phyloP scores from a whole-genome alignment of 2,329 filamentous ascomycete genomes.

The Fusarium sp. region DNA sequence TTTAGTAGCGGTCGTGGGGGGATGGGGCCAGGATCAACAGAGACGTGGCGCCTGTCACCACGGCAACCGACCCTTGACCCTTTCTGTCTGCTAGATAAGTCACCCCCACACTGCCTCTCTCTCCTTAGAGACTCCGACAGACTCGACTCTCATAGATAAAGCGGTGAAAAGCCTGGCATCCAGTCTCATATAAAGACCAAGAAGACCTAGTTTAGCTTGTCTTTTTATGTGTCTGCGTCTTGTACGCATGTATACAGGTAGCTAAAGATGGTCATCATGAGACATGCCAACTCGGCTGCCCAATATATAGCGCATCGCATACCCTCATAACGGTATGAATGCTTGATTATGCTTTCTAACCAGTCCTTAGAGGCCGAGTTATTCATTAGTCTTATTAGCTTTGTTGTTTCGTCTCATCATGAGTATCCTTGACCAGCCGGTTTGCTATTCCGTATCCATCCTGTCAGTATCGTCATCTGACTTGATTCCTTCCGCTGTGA shows the following conservation, averaged over 20 bases:
- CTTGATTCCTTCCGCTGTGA: slow-evolving; percentile 36
- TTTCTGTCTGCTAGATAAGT: neutral
- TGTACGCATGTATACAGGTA: neutral
- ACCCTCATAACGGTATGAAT: slow-evolving; percentile 1
- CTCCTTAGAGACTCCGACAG: neutral
- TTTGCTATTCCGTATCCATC: slow-evolving; percentile 42
- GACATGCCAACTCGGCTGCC: slow-evolving; percentile 8
- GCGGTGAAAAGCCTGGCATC: slow-evolving; percentile 2
- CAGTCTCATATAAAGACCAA: too few species aligned
- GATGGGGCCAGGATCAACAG: slow-evolving; percentile 31
- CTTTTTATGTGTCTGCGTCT: slow-evolving; percentile 13
- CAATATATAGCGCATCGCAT: slow-evolving; percentile 5
- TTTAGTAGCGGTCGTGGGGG: slow-evolving; percentile 15
- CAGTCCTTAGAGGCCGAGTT: slow-evolving; percentile 1
- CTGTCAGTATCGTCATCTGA: slow-evolving; percentile 32
- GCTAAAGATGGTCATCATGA: slow-evolving; percentile 7
- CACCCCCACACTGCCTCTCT: neutral
- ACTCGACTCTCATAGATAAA: neutral
- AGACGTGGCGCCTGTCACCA: slow-evolving; percentile 29
- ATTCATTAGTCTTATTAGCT: neutral
- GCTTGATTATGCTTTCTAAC: slow-evolving; percentile 4
- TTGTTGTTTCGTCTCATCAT: slow-evolving; percentile 22
- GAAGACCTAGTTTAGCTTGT: neutral
- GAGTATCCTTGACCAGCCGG: neutral
- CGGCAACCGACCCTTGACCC: slow-evolving; percentile 33